Percentiles rank a stretch among this genome's conserved stretches.
Evolutionary conservation across 441 rosid species (phyloP).

Genomic region (Flueggea neowawraea): DNA sequence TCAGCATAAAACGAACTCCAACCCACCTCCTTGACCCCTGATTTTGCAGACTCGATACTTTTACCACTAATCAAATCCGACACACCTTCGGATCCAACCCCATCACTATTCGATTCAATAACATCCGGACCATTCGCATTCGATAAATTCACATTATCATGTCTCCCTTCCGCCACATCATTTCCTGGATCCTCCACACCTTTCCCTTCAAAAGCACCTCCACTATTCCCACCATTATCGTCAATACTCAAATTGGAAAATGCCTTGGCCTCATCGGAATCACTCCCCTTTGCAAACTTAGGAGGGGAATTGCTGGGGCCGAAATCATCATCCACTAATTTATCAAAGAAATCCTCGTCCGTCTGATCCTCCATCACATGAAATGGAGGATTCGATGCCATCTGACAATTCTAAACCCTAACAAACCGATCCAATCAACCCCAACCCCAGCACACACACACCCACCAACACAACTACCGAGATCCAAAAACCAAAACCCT

Average conservation of each 20-base stretch:
- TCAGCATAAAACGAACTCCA: constrained; percentile 87
- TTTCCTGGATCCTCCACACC: constrained; percentile 5
- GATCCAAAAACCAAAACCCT: constrained; percentile 42
- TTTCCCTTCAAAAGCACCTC: constrained; percentile 16
- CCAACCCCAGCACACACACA: neutral
- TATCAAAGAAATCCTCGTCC: constrained; percentile 96
- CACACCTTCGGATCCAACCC: neutral
- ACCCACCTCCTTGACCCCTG: constrained; percentile 75
- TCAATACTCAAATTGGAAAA: constrained; percentile 56
- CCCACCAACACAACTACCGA: constrained; percentile 18
- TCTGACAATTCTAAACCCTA: constrained; percentile 18
- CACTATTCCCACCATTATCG: constrained; percentile 19
- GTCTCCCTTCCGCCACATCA: neutral
- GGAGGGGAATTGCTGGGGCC: constrained; percentile 27
- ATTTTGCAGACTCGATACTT: constrained; percentile 30
- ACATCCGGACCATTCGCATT: neutral
- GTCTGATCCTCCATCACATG: constrained; percentile 89
- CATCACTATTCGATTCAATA: neutral
- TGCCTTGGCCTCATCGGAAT: constrained; percentile 54
- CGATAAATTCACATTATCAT: neutral
- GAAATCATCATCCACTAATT: constrained; percentile 77
- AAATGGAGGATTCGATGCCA: constrained; percentile 83
- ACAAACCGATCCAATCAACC: constrained; percentile 26
- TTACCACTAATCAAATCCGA: constrained; percentile 12
- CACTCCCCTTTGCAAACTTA: constrained; percentile 34